Evolutionary conservation across 2,329 filamentous ascomycete genomes (phyloP).

Genomic region (Fusarium cyanostomum): DNA sequence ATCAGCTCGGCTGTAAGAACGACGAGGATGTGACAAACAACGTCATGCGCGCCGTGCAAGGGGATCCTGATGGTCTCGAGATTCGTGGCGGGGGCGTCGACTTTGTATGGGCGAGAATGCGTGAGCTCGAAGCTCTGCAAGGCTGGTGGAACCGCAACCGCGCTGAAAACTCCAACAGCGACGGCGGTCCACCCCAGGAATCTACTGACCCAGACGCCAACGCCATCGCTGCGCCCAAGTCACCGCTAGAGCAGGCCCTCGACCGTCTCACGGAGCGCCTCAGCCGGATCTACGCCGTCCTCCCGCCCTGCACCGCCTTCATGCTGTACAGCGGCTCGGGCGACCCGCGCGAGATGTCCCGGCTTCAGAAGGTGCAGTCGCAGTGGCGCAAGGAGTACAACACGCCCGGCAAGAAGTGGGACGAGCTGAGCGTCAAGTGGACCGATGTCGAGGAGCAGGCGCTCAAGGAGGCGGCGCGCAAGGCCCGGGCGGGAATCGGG

Average conservation of each 20-base stretch:
- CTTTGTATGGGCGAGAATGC: slow-evolving; percentile 73
- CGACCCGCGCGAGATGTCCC: slow-evolving; percentile 72
- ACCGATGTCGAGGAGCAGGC: slow-evolving; percentile 73
- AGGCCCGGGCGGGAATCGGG: slow-evolving; percentile 69
- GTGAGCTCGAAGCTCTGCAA: slow-evolving; percentile 70
- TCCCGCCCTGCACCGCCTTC: slow-evolving; percentile 72
- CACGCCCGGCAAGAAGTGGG: slow-evolving; percentile 70
- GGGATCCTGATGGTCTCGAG: slow-evolving; percentile 65
- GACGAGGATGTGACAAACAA: slow-evolving; percentile 67
- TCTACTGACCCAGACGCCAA: slow-evolving; percentile 4
- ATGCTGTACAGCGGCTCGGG: slow-evolving; percentile 73
- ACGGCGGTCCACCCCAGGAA: slow-evolving; percentile 48
- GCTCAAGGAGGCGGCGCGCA: slow-evolving; percentile 64
- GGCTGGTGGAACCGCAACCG: slow-evolving; percentile 74
- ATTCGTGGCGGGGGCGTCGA: slow-evolving; percentile 70
- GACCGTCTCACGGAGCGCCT: slow-evolving; percentile 59
- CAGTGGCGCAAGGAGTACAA: slow-evolving; percentile 73
- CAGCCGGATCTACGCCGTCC: slow-evolving; percentile 62
- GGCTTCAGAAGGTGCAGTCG: slow-evolving; percentile 67
- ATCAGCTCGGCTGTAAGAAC: slow-evolving; percentile 65
- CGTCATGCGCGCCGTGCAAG: slow-evolving; percentile 66
- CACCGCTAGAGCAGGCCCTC: slow-evolving; percentile 58
- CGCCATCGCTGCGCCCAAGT: slow-evolving; percentile 20
- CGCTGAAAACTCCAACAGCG: slow-evolving; percentile 47
- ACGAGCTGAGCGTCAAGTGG: slow-evolving; percentile 73